A percentile compares a stretch with the other conserved stretches of the same genome.
Evolutionary conservation across 2,329 filamentous ascomycete species (phyloP).

Genomic region (Neofusicoccum laricinum): DNA sequence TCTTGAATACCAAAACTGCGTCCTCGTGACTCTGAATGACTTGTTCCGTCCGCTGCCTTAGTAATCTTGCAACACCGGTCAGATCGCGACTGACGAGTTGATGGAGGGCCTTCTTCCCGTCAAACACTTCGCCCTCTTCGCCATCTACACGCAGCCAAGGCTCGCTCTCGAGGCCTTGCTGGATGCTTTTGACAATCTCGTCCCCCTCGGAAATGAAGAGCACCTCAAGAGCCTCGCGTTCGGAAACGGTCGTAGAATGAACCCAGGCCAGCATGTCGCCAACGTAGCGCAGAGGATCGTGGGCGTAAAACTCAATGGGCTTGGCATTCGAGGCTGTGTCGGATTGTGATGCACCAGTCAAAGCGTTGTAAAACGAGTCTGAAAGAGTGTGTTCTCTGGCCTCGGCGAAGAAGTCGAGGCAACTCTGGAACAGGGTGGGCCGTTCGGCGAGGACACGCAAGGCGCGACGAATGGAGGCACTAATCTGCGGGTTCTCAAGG

Average conservation of each 20-base stretch:
- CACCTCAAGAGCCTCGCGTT: conserved; percentile 86
- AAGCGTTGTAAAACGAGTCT: conserved; percentile 81
- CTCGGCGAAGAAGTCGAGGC: conserved; percentile 88
- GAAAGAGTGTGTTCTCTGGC: conserved; percentile 82
- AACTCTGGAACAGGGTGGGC: conserved; percentile 87
- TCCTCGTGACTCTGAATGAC: conserved; percentile 92
- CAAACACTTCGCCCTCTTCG: conserved; percentile 59
- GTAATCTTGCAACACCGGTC: conserved; percentile 72
- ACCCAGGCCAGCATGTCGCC: conserved; percentile 98
- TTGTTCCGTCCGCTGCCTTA: conserved; percentile 88
- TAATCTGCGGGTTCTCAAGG: conserved; percentile 91
- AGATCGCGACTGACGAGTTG: conserved; percentile 85
- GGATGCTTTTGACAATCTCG: conserved; percentile 78
- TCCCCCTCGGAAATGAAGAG: conserved; percentile 89
- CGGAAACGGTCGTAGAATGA: conserved; percentile 90
- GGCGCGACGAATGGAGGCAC: conserved; percentile 75
- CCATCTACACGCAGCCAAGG: conserved; percentile 64
- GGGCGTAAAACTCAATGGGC: conserved; percentile 89
- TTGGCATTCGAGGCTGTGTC: conserved; percentile 61
- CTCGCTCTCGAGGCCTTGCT: conserved; percentile 76
- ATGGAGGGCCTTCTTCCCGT: conserved; percentile 76
- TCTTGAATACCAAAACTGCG: conserved; percentile 80
- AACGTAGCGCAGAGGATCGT: conserved; percentile 86
- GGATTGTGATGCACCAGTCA: conserved; percentile 69
- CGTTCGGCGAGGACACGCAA: conserved; percentile 85